Conservation (phyloP, 345 rosid genomes). For the Populus nigra region DNA sequence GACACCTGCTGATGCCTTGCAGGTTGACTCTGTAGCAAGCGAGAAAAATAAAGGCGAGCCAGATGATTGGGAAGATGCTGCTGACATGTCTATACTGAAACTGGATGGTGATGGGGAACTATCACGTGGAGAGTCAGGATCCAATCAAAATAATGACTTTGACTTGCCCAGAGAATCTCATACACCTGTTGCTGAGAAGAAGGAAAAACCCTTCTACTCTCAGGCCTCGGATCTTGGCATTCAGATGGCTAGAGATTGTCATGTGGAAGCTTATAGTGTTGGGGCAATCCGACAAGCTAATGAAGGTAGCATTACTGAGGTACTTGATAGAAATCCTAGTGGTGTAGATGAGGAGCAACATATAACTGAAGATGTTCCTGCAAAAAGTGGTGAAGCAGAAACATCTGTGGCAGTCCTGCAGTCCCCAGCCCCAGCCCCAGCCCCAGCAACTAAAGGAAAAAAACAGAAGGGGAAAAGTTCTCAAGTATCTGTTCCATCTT, state of each 20-base stretch:
- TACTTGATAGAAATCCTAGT: conserved; percentile 29
- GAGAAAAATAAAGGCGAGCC: conserved; percentile 60
- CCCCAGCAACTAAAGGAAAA: conserved; percentile 16
- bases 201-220: conserved; percentile 26
- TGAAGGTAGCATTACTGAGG: conserved; percentile 27
- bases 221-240: conserved; percentile 30
- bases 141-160: conserved; percentile 4
- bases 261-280: conserved; percentile 33
- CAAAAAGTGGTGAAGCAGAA: conserved; percentile 17
- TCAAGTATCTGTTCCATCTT: conserved; percentile 18
- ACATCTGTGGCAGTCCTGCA: not conserved
- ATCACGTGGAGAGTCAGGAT: conserved; percentile 18
- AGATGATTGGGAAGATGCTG: conserved; percentile 99
- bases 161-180: conserved; percentile 19
- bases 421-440: conserved; percentile 14
- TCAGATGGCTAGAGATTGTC: conserved; percentile 44
- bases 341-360: conserved; percentile 18
- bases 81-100: conserved; percentile 76
- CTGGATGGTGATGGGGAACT: conserved; percentile 43
- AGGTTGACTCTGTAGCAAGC: conserved; percentile 27
- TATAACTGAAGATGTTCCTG: conserved; percentile 1
- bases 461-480: conserved; percentile 24
- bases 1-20: conserved; percentile 27
- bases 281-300: conserved; percentile 34
- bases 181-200: conserved; percentile 14